Evolutionary conservation across 345 rosid genomes (phyloP), one percentile per base, ranked within the genome.

Genomic region (Eucalyptus cloeziana): DNA sequence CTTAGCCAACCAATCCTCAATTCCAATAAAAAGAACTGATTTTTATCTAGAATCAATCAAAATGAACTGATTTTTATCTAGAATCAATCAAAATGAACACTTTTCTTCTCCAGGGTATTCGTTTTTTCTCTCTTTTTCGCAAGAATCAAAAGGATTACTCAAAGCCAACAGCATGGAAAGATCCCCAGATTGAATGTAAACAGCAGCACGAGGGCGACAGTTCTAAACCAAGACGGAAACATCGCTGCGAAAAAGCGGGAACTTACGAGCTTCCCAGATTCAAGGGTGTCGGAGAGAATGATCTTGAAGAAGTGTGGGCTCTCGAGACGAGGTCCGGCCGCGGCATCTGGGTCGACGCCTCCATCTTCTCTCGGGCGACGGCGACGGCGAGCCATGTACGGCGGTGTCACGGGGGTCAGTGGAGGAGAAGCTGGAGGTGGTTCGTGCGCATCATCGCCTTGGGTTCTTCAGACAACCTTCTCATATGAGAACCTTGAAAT

Each of bases 121-220:
- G 2, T 37, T 0, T 7, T 37, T 2, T 19, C 1, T 71, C 11
- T 21, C 47, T 71, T 3, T 3, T 37, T 10, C 45, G 27, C 83
- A 37, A 37, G 83, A 71, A 71, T 71, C 83, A 5, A 37, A 9
- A 37, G 7, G 83, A 37, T 9, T 3, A 40, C 24, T 1, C 83
- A 76, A 21, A 76, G 83, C 14, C 14, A 76, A 76, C 19, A 27
- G 83, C 45, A 21, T 69, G 37, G 43, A 69, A 33, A 69, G 2
- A 69, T 31, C 43, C 37, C 24, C 22, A 33, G 44, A 69, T 10
- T 17, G 43, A 16, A 37, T 37, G 15, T 37, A 19, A 45, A 76
- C 83, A 37, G 83, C 83, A 76, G 83, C 83, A 76, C 45, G 14
- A 6, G 27, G 83, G 83, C 45, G 5, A 37, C 27, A 5, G 45